Evolutionary conservation across 352 stramenopile species (phyloP), one percentile per base, ranked within the genome.

Genomic region (Globisporangium cylindrosporum): DNA sequence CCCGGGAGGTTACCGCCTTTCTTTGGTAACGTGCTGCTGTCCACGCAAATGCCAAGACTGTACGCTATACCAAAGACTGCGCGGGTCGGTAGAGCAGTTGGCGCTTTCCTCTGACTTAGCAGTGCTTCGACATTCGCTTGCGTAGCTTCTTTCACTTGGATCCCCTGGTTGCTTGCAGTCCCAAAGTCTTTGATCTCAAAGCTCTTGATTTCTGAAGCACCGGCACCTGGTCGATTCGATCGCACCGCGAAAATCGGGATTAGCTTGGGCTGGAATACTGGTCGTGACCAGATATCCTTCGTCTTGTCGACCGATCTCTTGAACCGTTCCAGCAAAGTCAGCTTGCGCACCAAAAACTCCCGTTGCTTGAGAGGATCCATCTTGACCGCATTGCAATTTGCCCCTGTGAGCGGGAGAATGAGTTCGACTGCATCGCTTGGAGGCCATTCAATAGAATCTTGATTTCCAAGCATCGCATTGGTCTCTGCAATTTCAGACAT

Each of bases 301-400:
- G 64, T 66, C 57, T 69, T 69, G 38, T 81, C 68, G 3, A 83
- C 57, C 8, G 62, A 77, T 4, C 60, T 56, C 38, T 78, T 74
- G 58, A 90, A 90, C 2, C 69, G 72, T 25, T 76, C 41, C 1
- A 92, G 54, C n/a, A 90, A 27, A n/a, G 70, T 75, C 2, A 82
- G 9, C 36, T 92, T 87, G 14, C 80, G 75, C 34, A 48, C 6
- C 2, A 85, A 68, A 63, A 86, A 90, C 0, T 79, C 73, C 0
- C 64, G 61, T 34, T 76, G 82, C n/a, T 76, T 73, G 0, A 34
- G 22, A 0, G 53, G 14, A n/a, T 51, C 73, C 62, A 87, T 73
- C 1, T 51, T 25, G 14, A 86, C 70, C 15, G 70, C 0, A 1
- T 64, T 24, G 34, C 62, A 66, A 64, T 71, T 25, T 9, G 25